Percentiles rank a stretch among this genome's conserved stretches.
Conservation (phyloP, 2,329 filamentous ascomycete genomes). For the Elsinoe arachidis region DNA sequence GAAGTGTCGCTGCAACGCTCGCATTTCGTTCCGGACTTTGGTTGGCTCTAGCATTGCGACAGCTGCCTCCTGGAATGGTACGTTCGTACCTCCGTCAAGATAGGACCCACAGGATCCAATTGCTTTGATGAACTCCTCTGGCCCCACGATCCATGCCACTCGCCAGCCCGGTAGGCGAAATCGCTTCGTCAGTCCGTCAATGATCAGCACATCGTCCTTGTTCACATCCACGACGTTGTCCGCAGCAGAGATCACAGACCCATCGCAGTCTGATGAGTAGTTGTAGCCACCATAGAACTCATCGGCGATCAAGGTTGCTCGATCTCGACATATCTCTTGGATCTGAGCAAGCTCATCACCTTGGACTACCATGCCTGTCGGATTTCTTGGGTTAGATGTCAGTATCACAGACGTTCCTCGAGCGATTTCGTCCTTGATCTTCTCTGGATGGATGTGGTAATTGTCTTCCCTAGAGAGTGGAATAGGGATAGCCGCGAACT, state of each 20-base stretch:
- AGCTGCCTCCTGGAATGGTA: constrained; percentile 90
- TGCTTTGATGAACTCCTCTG: constrained; percentile 91
- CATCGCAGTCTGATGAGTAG: constrained; percentile 87
- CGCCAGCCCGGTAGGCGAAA: constrained; percentile 95
- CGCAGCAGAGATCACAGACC: constrained; percentile 77
- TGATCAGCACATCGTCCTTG: constrained; percentile 74
- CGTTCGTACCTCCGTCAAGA: constrained; percentile 88
- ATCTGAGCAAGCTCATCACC: constrained; percentile 83
- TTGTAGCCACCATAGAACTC: constrained; percentile 95
- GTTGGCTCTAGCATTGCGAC: constrained; percentile 84
- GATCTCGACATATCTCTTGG: constrained; percentile 83
- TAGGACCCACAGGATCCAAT: constrained; percentile 90
- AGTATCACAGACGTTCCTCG: constrained; percentile 60
- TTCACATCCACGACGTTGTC: constrained; percentile 86
- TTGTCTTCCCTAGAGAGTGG: constrained; percentile 76
- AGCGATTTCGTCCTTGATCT: constrained; percentile 61
- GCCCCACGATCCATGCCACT: constrained; percentile 91
- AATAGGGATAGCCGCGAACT: constrained; percentile 77
- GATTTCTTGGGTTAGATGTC: constrained; percentile 92
- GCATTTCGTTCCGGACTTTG: constrained; percentile 77
- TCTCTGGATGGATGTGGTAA: constrained; percentile 88
- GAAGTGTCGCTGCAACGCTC: constrained; percentile 82
- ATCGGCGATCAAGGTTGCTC: constrained; percentile 86
- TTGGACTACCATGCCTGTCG: constrained; percentile 77
- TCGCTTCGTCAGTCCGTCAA: constrained; percentile 92